Conservation (phyloP, 225 moss, liverwort and hornwort genomes). For the Takakia lepidozioides region DNA sequence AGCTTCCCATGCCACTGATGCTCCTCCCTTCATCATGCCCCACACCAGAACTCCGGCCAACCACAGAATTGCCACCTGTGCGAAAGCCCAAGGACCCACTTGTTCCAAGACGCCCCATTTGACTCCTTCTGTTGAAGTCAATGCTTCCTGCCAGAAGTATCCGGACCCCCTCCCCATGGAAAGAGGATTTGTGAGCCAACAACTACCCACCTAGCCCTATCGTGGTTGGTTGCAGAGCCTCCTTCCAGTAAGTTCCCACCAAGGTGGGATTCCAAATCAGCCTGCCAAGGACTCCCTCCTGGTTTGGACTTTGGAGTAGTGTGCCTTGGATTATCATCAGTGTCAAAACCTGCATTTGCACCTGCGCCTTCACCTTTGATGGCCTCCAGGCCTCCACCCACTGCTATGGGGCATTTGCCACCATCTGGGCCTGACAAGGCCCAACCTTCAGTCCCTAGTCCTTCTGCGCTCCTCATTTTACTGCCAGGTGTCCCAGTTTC, state of each 20-base stretch:
- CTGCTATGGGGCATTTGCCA: too few relatives aligned
- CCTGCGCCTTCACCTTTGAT: not conserved
- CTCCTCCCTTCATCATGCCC: conserved; percentile 5
- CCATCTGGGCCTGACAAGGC: not conserved
- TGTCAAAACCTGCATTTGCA: conserved; percentile 1
- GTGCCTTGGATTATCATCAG: not conserved
- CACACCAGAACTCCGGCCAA: not conserved
- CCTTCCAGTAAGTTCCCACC: too few relatives aligned
- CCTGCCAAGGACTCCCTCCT: too few relatives aligned
- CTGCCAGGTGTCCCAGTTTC: not conserved
- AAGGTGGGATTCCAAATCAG: too few relatives aligned
- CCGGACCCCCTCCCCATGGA: not conserved
- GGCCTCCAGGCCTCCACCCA: too few relatives aligned
- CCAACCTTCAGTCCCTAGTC: too few relatives aligned
- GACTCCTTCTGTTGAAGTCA: conserved; percentile 4
- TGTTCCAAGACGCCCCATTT: conserved; percentile 2
- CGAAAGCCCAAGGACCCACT: too few relatives aligned
- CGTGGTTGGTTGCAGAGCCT: too few relatives aligned
- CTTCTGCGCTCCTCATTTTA: not conserved
- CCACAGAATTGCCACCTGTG: not conserved
- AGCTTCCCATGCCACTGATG: conserved; percentile 6
- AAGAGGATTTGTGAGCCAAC: too few relatives aligned
- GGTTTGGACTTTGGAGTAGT: too few relatives aligned
- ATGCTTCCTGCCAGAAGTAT: not conserved
- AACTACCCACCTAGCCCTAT: too few relatives aligned